Percentiles rank a stretch among this genome's conserved stretches.
Conservation (phyloP, 352 stramenopile genomes). For the Phytopythium chamaehyphon region DNA sequence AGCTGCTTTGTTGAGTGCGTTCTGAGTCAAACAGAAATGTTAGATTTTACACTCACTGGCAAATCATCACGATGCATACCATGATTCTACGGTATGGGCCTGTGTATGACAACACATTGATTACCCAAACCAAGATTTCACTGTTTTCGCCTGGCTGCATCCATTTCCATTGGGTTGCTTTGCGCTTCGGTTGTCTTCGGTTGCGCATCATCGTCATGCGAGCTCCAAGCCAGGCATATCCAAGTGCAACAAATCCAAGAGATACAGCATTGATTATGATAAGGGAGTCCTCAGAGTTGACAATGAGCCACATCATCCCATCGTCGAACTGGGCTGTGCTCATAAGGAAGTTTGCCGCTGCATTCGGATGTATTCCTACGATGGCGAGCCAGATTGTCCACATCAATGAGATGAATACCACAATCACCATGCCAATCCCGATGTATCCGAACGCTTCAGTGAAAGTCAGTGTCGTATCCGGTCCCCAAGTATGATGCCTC, state of each 20-base stretch:
- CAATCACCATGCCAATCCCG: background rate
- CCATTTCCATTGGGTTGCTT: background rate
- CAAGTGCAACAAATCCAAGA: background rate
- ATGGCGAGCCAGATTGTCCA: conserved; percentile 9
- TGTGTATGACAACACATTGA: conserved; percentile 13
- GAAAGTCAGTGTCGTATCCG: background rate
- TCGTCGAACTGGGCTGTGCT: conserved; percentile 9
- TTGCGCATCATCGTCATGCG: conserved; percentile 3
- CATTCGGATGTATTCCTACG: conserved; percentile 6
- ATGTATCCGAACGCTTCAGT: background rate
- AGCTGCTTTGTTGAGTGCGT: conserved; percentile 15
- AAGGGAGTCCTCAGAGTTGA: background rate
- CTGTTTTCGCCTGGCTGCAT: background rate
- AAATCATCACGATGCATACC: background rate
- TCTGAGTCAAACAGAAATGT: conserved; percentile 8
- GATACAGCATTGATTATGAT: background rate
- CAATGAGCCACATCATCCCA: conserved; percentile 9
- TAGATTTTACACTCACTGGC: background rate
- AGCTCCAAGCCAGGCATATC: conserved; percentile 14
- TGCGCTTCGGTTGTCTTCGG: background rate
- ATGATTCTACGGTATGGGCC: conserved; percentile 15
- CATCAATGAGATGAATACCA: conserved; percentile 1
- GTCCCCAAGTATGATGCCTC: background rate
- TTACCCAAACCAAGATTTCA: background rate
- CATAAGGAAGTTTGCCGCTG: conserved; percentile 11